phyloP scores from a whole-genome alignment of 345 rosid genomes.

The Durio zibethinus region DNA sequence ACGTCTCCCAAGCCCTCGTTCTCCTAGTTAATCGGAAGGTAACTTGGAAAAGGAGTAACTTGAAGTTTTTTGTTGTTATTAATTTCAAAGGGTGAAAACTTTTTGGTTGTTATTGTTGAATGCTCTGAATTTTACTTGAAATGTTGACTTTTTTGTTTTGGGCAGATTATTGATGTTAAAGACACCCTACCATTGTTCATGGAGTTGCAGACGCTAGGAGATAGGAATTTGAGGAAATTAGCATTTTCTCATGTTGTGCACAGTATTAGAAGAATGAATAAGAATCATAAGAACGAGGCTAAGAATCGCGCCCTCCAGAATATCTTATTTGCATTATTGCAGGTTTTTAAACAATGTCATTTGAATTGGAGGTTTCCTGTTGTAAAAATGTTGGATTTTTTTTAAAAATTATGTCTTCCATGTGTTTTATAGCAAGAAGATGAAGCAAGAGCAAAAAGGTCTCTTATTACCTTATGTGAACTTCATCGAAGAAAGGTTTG shows the following conservation, averaged over 20 bases:
- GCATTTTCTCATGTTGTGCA: slow-evolving; percentile 81
- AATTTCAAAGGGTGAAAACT: background rate
- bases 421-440: slow-evolving; percentile 60
- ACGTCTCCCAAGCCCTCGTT: slow-evolving; percentile 69
- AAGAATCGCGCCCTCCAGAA: slow-evolving; percentile 77
- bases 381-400: background rate
- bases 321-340: slow-evolving; percentile 59
- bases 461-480: slow-evolving; percentile 67
- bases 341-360: slow-evolving; percentile 39
- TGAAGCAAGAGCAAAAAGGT: slow-evolving; percentile 71
- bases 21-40: slow-evolving; percentile 75
- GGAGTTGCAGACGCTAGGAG: slow-evolving; percentile 82
- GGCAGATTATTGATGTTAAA: slow-evolving; percentile 64
- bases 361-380: background rate
- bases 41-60: background rate
- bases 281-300: slow-evolving; percentile 66
- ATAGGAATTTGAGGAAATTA: slow-evolving; percentile 63
- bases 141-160: background rate
- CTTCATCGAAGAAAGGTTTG: slow-evolving; percentile 81
- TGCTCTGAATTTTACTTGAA: slow-evolving; percentile 13
- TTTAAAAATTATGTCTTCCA: background rate
- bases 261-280: slow-evolving; percentile 72
- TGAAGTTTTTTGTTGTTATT: background rate
- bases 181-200: slow-evolving; percentile 69
- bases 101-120: background rate